These are phyloP conservation scores for Sicyos baderoa DNA, from an alignment of 306 rosid species.

Conservation along the genomic window DNA sequence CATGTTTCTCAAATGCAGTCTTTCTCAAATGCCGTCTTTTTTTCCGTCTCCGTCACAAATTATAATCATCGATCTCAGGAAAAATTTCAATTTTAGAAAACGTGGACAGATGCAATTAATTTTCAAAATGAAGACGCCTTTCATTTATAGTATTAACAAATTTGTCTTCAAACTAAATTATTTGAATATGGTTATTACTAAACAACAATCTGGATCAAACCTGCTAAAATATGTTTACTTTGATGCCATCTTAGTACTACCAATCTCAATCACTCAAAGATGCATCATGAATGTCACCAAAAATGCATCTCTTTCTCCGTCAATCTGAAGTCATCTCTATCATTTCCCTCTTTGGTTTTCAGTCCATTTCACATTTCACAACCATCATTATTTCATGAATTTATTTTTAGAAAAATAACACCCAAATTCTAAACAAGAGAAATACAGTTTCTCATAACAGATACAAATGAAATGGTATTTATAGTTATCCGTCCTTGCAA, in stretches of 20 bases:
- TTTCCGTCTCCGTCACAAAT: too few relatives aligned
- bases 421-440: too few relatives aligned
- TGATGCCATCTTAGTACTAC: neutral
- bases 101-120: too few relatives aligned
- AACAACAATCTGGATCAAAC: neutral
- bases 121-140: too few relatives aligned
- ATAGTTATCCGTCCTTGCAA: neutral
- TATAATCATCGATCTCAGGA: too few relatives aligned
- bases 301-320: neutral
- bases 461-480: neutral
- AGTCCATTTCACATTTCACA: neutral
- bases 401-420: too few relatives aligned
- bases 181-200: neutral
- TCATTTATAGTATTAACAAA: too few relatives aligned
- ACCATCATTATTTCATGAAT: too few relatives aligned
- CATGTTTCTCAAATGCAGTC: too few relatives aligned
- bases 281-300: neutral
- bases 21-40: too few relatives aligned
- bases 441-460: neutral
- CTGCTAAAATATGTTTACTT: neutral
- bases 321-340: neutral
- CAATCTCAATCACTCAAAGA: neutral
- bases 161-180: too few relatives aligned
- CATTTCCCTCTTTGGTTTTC: neutral
- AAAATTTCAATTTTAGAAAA: too few relatives aligned